phyloP scores from a whole-genome alignment of 768 basidiomycete genomes.

The Agaricus bisporus region DNA sequence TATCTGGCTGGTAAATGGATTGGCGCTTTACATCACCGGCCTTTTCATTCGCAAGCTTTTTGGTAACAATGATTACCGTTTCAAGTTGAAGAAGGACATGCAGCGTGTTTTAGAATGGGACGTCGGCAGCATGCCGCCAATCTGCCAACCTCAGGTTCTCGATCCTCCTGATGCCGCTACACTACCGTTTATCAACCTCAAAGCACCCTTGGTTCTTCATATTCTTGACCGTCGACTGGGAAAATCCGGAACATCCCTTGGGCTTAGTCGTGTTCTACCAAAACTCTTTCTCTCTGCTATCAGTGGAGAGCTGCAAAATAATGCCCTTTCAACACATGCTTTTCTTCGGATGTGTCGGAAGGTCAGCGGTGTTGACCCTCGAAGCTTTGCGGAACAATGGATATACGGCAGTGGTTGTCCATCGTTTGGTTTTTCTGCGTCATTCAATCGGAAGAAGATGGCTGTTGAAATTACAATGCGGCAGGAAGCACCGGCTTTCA shows the following conservation, averaged over 20 bases:
- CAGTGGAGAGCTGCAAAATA: conserved; percentile 83
- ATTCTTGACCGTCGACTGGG: conserved; percentile 91
- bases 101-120: conserved; percentile 86
- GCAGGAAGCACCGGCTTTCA: conserved; percentile 79
- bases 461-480: conserved; percentile 94
- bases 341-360: conserved; percentile 92
- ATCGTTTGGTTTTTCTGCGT: conserved; percentile 80
- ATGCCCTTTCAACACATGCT: conserved; percentile 80
- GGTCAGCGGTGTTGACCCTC: conserved; percentile 85
- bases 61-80: conserved; percentile 96
- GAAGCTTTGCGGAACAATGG: conserved; percentile 97
- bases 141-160: conserved; percentile 82
- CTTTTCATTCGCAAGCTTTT: conserved; percentile 82
- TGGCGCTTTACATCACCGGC: conserved; percentile 86
- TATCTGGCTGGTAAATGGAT: conserved; percentile 93
- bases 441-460: conserved; percentile 97
- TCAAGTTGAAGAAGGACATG: conserved; percentile 94
- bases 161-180: conserved; percentile 80
- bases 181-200: conserved; percentile 89
- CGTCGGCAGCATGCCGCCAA: conserved; percentile 82
- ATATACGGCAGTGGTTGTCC: conserved; percentile 97
- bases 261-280: conserved; percentile 89
- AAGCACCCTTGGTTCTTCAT: conserved; percentile 92
- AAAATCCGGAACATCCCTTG: conserved; percentile 92
- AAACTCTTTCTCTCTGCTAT: conserved; percentile 93